These are phyloP conservation scores for Hypoxylon sp. DNA, from an alignment of 2,329 filamentous ascomycete genomes.

Conservation along the genomic window DNA sequence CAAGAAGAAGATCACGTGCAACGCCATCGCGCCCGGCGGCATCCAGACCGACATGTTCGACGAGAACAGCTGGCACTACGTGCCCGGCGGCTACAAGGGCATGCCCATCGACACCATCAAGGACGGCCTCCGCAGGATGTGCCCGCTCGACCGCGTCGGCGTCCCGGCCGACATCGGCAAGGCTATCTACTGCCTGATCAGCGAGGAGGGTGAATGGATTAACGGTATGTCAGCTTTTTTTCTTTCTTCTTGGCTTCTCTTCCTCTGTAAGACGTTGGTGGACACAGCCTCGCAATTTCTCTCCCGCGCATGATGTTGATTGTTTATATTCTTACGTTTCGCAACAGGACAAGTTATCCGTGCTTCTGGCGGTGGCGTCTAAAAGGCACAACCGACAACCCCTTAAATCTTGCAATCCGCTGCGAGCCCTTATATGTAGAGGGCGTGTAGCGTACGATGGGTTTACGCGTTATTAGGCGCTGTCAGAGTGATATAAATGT, in stretches of 20 bases:
- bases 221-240: constrained; percentile 65
- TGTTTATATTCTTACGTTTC: background rate
- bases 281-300: background rate
- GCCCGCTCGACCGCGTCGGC: constrained; percentile 72
- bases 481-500: background rate
- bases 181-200: constrained; percentile 69
- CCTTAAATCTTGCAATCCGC: background rate
- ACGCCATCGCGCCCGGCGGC: constrained; percentile 79
- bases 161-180: constrained; percentile 72
- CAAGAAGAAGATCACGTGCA: constrained; percentile 77
- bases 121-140: constrained; percentile 68
- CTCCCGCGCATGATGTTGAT: background rate
- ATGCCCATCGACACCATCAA: constrained; percentile 69
- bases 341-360: constrained; percentile 56
- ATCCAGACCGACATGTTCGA: constrained; percentile 86
- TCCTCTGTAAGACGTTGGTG: background rate
- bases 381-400: constrained; percentile 21
- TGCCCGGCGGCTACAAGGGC: constrained; percentile 68
- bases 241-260: background rate
- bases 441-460: background rate
- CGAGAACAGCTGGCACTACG: constrained; percentile 77
- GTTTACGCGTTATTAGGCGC: background rate
- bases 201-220: constrained; percentile 74
- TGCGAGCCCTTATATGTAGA: background rate
- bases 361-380: constrained; percentile 55